Evolutionary conservation across 2,329 filamentous ascomycete genomes (phyloP).

Genomic region (Cercospora citrullina): DNA sequence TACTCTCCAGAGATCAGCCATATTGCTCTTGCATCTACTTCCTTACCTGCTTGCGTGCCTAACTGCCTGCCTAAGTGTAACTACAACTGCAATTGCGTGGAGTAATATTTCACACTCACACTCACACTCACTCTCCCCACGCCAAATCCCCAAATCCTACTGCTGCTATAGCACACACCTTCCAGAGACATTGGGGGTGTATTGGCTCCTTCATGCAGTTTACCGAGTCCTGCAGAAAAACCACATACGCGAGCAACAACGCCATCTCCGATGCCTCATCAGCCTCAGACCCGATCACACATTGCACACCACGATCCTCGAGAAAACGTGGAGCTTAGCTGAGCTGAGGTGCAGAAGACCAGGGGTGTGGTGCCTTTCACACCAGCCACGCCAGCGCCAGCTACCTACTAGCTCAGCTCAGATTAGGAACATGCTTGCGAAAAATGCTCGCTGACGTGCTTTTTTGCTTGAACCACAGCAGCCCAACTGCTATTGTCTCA

Average conservation of each 20-base stretch:
- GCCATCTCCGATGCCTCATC: background rate
- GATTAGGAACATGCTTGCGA: background rate
- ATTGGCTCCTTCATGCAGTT: no score
- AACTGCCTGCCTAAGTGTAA: background rate
- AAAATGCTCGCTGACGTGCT: background rate
- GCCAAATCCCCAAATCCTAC: background rate
- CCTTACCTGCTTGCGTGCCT: no score
- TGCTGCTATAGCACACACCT: no score
- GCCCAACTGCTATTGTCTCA: no score
- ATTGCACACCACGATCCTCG: background rate
- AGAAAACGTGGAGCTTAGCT: background rate
- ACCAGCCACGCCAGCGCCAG: background rate
- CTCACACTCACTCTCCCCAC: background rate
- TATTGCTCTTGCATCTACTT: background rate
- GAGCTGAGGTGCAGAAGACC: background rate
- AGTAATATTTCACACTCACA: background rate
- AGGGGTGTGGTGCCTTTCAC: background rate
- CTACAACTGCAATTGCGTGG: background rate
- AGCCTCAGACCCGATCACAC: background rate
- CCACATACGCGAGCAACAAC: background rate
- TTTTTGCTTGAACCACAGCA: background rate
- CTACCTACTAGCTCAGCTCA: background rate
- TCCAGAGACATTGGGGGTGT: no score
- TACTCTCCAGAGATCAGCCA: background rate
- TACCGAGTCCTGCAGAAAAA: no score